Conservation (phyloP, 352 stramenopile species). For the Globisporangium irregulare region DNA sequence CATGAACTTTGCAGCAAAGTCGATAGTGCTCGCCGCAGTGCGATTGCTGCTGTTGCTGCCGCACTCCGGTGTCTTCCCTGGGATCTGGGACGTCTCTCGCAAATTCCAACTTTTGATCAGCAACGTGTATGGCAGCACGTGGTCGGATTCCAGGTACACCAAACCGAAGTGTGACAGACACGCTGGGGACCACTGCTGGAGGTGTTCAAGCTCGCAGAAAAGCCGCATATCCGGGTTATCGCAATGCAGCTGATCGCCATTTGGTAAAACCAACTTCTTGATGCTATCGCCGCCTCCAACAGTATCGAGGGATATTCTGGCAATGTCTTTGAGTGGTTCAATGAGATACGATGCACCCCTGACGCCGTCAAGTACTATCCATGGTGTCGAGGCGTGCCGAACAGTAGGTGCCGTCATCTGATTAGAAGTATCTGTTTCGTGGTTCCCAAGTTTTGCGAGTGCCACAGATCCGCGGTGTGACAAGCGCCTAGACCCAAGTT, state of each 20-base stretch:
- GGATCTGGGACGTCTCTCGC: constrained; percentile 22
- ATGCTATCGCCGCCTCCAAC: background rate
- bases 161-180: constrained; percentile 51
- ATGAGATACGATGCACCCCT: constrained; percentile 27
- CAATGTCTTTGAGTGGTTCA: constrained; percentile 37
- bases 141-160: constrained; percentile 48
- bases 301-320: constrained; percentile 2
- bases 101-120: constrained; percentile 63
- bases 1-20: constrained; percentile 41
- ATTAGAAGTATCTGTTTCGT: background rate
- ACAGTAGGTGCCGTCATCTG: too few species aligned
- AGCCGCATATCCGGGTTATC: constrained; percentile 35
- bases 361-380: constrained; percentile 66
- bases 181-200: constrained; percentile 53
- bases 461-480: constrained; percentile 13
- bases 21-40: constrained; percentile 11
- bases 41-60: background rate
- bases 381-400: constrained; percentile 19
- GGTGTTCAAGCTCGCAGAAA: constrained; percentile 53
- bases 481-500: background rate
- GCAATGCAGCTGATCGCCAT: constrained; percentile 53
- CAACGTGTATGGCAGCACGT: constrained; percentile 55
- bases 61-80: background rate
- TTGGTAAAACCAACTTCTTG: constrained; percentile 39
- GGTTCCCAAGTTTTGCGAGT: constrained; percentile 5